Conservation (phyloP, 192 early-diverging fungal genomes). For the Coemansia brasiliensis region DNA sequence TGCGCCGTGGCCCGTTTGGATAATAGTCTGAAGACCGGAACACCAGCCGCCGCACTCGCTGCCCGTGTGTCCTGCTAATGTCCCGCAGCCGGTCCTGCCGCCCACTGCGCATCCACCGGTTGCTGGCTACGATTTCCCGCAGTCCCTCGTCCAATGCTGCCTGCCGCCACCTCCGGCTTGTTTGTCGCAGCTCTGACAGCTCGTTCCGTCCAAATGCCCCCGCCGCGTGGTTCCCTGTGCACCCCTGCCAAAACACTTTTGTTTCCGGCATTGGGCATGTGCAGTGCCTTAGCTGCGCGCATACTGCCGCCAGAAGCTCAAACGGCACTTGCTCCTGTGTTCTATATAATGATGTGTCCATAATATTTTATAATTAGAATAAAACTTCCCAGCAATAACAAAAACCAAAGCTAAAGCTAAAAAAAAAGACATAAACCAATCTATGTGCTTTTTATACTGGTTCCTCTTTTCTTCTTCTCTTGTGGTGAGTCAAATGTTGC, state of each 20-base stretch:
- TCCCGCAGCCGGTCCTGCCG: slow-evolving; percentile 17
- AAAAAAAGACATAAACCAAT: too few relatives aligned
- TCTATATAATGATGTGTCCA: background rate
- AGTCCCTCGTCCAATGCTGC: slow-evolving; percentile 37
- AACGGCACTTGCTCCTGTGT: slow-evolving; percentile 23
- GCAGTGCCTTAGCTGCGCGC: slow-evolving; percentile 26
- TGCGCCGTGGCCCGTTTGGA: slow-evolving; percentile 19
- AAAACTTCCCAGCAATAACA: background rate
- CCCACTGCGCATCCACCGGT: slow-evolving; percentile 39
- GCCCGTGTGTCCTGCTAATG: slow-evolving; percentile 11
- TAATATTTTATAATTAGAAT: background rate
- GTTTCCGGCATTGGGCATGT: slow-evolving; percentile 17
- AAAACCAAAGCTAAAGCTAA: background rate
- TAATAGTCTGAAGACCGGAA: slow-evolving; percentile 37
- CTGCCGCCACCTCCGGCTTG: slow-evolving; percentile 32
- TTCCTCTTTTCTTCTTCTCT: too few relatives aligned
- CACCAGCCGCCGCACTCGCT: slow-evolving; percentile 32
- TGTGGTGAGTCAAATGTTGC: background rate
- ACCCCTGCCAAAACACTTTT: slow-evolving; percentile 17
- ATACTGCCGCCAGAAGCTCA: slow-evolving; percentile 37
- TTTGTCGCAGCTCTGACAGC: slow-evolving; percentile 37
- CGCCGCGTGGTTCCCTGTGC: slow-evolving; percentile 36
- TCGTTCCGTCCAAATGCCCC: slow-evolving; percentile 25
- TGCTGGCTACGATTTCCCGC: slow-evolving; percentile 39
- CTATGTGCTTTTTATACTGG: too few relatives aligned